A percentile compares a stretch with the other conserved stretches of the same genome.
Evolutionary conservation across 805 yeast genomes (phyloP).

Genomic region (Tetrapisispora taiwanensis): DNA sequence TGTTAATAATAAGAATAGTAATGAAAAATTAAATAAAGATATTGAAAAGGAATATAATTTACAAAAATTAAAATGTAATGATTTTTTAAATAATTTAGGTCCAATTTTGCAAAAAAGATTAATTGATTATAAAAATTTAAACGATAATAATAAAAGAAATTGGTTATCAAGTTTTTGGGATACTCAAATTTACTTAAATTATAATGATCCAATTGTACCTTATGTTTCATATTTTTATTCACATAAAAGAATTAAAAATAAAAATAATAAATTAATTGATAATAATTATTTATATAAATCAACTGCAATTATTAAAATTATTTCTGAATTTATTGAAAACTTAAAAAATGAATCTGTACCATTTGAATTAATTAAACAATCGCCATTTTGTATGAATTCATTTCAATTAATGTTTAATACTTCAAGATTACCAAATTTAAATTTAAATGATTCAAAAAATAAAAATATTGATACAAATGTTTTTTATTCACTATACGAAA

Average conservation of each 20-base stretch:
- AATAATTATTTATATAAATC: slow-evolving; percentile 63
- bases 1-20: slow-evolving; percentile 31
- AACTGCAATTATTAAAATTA: slow-evolving; percentile 58
- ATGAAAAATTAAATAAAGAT: slow-evolving; percentile 32
- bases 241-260: slow-evolving; percentile 48
- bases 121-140: slow-evolving; percentile 23
- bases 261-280: slow-evolving; percentile 15
- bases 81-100: slow-evolving; percentile 61
- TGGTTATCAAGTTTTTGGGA: slow-evolving; percentile 95
- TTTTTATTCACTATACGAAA: slow-evolving; percentile 35
- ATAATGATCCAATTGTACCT: slow-evolving; percentile 91
- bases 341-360: slow-evolving; percentile 66
- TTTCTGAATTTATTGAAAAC: slow-evolving; percentile 54
- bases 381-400: slow-evolving; percentile 92
- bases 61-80: slow-evolving; percentile 49
- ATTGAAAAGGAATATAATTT: slow-evolving; percentile 39
- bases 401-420: slow-evolving; percentile 87
- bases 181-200: slow-evolving; percentile 79
- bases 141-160: slow-evolving; percentile 42
- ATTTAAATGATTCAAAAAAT: background rate
- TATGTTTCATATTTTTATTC: slow-evolving; percentile 84
- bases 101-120: slow-evolving; percentile 60
- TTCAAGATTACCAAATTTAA: slow-evolving; percentile 59
- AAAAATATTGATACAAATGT: slow-evolving; percentile 44
- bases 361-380: slow-evolving; percentile 65